phyloP scores from a whole-genome alignment of 176 grass and related monocot species.

The Oryza coarctata region DNA sequence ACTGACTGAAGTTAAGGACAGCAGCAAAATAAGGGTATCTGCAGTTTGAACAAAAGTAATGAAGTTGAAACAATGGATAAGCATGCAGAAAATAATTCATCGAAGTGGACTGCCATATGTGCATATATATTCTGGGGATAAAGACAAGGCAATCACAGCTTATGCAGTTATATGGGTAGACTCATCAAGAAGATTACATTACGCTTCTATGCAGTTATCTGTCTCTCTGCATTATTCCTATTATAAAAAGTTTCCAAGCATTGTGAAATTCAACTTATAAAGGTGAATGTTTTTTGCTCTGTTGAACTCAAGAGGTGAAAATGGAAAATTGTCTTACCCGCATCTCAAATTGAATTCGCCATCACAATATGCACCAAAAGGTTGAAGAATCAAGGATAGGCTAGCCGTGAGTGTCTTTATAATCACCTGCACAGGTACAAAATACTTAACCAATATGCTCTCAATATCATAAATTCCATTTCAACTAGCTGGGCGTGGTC shows the following conservation, averaged over 20 bases:
- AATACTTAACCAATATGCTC: conserved; percentile 20
- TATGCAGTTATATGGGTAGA: background rate
- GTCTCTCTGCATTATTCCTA: background rate
- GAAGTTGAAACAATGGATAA: background rate
- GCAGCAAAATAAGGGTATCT: conserved; percentile 84
- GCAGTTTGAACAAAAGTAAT: conserved; percentile 14
- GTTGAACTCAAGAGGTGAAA: conserved; percentile 1
- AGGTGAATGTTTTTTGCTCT: background rate
- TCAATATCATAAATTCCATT: background rate
- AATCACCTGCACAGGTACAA: conserved; percentile 65
- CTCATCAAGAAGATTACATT: background rate
- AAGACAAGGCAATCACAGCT: conserved; percentile 11
- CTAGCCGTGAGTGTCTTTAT: conserved; percentile 96
- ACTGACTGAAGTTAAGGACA: conserved; percentile 94
- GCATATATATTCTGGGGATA: conserved; percentile 5
- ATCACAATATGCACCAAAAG: conserved; percentile 92
- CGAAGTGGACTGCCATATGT: conserved; percentile 19
- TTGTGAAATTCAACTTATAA: background rate
- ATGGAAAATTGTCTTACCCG: conserved; percentile 57
- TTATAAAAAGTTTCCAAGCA: background rate
- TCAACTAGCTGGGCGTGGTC: conserved; percentile 16
- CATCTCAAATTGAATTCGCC: conserved; percentile 88
- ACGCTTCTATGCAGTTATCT: background rate
- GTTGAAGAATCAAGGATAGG: conserved; percentile 85
- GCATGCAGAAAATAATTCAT: background rate